phyloP scores from a whole-genome alignment of 2,329 filamentous ascomycete species.

The Apiospora pterosperma region DNA sequence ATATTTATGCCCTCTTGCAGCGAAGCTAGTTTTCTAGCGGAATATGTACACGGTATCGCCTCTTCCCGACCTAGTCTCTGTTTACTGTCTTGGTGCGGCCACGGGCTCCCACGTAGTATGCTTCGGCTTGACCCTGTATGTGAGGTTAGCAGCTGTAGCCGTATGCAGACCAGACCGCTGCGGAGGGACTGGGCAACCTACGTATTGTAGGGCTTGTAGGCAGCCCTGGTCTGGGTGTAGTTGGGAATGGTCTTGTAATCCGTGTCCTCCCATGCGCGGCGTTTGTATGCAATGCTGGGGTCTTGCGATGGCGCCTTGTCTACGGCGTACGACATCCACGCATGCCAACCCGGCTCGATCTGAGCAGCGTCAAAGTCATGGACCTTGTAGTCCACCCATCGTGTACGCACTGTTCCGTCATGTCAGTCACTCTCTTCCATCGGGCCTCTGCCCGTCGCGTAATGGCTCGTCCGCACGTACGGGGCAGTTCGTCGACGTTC shows the following conservation, averaged over 20 bases:
- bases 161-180: not conserved
- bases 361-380: constrained; percentile 81
- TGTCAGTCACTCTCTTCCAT: not conserved
- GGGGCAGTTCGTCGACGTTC: constrained; percentile 89
- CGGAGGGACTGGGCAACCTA: constrained; percentile 48
- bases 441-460: not conserved
- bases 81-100: constrained; percentile 15
- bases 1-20: not conserved
- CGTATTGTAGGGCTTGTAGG: constrained; percentile 95
- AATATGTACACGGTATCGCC: constrained; percentile 4
- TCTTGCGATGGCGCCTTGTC: constrained; percentile 83
- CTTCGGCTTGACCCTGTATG: constrained; percentile 48
- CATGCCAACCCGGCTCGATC: constrained; percentile 96
- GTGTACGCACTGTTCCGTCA: constrained; percentile 68
- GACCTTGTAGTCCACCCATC: constrained; percentile 97
- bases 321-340: constrained; percentile 92
- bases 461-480: constrained; percentile 46
- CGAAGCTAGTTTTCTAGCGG: not conserved
- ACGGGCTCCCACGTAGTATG: constrained; percentile 46
- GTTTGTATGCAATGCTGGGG: constrained; percentile 61
- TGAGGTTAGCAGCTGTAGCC: constrained; percentile 12
- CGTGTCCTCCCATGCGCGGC: constrained; percentile 72
- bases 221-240: constrained; percentile 70
- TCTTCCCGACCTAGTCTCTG: not conserved
- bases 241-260: constrained; percentile 68